Evolutionary conservation across 306 rosid species (phyloP).

Genomic region (Albizia julibrissin): DNA sequence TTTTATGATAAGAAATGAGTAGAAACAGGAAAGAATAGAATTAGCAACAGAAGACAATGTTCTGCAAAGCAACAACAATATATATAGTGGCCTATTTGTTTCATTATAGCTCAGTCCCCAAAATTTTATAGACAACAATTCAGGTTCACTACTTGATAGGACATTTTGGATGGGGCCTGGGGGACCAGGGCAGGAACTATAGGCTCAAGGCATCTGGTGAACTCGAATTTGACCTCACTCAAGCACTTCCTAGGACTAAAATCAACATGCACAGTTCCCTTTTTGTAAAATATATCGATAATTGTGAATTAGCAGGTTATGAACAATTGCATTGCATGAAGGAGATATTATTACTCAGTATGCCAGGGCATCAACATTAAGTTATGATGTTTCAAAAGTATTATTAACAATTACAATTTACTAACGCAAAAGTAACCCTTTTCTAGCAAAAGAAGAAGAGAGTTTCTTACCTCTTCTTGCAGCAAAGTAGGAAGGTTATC

Average conservation of each 20-base stretch:
- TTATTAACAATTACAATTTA: neutral
- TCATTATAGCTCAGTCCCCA: neutral
- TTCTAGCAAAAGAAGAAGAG: neutral
- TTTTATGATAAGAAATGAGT: constrained; percentile 3
- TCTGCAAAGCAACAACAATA: neutral
- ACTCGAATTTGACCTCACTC: neutral
- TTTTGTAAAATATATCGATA: neutral
- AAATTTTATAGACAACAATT: neutral
- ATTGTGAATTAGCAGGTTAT: neutral
- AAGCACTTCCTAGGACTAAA: constrained; percentile 11
- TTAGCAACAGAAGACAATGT: constrained; percentile 5
- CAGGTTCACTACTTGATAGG: neutral
- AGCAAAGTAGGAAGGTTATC: constrained; percentile 80
- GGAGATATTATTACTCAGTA: neutral
- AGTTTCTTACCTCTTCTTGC: constrained; percentile 82
- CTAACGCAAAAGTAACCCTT: neutral
- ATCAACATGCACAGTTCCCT: neutral
- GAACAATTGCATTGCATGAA: neutral
- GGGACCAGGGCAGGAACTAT: neutral
- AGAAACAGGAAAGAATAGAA: neutral
- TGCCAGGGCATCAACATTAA: neutral
- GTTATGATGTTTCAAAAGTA: neutral
- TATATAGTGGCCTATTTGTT: neutral
- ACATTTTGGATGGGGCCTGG: neutral
- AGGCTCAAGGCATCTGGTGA: neutral